These are phyloP conservation scores for Xylaria scruposa DNA, from an alignment of 495 filamentous ascomycete genomes.

Conservation along the genomic window DNA sequence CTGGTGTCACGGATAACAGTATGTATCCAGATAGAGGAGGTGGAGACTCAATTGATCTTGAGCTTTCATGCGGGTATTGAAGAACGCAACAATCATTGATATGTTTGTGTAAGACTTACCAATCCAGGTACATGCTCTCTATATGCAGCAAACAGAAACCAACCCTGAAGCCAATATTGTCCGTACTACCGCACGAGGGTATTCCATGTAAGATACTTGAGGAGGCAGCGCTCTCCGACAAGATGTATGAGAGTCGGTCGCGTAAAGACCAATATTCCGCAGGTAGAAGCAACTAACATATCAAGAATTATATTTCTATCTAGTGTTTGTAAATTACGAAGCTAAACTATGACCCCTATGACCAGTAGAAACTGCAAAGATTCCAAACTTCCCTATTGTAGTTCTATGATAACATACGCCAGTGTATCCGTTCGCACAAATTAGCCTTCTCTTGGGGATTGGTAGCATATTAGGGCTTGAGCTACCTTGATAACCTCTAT, in stretches of 20 bases:
- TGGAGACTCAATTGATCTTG: neutral
- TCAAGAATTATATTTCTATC: neutral
- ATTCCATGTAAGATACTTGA: neutral
- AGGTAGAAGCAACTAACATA: neutral
- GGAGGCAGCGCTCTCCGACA: neutral
- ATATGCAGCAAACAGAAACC: neutral
- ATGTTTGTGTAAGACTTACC: neutral
- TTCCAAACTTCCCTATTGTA: neutral
- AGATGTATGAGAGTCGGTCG: neutral
- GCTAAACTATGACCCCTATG: neutral
- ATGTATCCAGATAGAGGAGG: neutral
- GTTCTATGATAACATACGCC: neutral
- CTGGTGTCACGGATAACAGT: too few species aligned
- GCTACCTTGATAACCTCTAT: neutral
- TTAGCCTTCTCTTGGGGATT: neutral
- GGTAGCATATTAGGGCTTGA: neutral
- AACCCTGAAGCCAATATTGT: neutral
- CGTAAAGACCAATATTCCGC: neutral
- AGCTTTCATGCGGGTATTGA: neutral
- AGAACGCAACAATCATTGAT: neutral
- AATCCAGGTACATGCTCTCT: neutral
- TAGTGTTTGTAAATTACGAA: neutral
- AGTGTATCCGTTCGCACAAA: neutral
- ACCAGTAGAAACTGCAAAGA: neutral
- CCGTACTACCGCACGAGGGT: neutral